Base-by-base conservation (phyloP, 768 basidiomycete species). In the Amanita rubescens region DNA sequence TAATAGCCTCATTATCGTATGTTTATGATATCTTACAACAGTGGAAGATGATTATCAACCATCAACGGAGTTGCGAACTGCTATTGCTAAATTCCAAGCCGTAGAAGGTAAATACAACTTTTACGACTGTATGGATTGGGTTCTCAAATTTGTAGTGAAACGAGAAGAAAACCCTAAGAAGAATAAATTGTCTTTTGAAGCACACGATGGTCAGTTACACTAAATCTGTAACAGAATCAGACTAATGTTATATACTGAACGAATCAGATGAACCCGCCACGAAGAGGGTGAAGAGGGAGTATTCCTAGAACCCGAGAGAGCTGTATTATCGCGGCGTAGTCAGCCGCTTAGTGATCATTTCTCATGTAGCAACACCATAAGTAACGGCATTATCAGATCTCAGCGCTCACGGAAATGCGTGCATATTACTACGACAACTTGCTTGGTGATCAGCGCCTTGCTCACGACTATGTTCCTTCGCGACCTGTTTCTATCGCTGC, bases 371-470 rank as follows among this genome's bases (percentile, higher is more conserved):
- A n/a, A n/a, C n/a, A n/a, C n/a, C n/a, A n/a, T n/a, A n/a, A n/a
- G n/a, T n/a, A n/a, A n/a, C n/a, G n/a, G n/a, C n/a, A n/a, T n/a
- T n/a, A n/a, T n/a, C n/a, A n/a, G n/a, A n/a, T n/a, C n/a, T n/a
- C 27, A 30, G 27, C 27, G 27, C 27, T 30, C 27, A 30, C 10
- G 17, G 9, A 2, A 11, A 90, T 90, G 88, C 82, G 81, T 39
- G 84, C 83, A 10, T 87, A 85, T 73, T 86, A 84, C 71, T 84
- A 75, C 64, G 84, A 89, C 67, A 77, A 87, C 61, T n/a, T 79
- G 27, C 77, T 83, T 0, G 87, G 85, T 25, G 90, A 95, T 69
- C 92, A 93, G 63, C 82, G 88, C 33, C 78, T 87, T 5, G 79
- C 76, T 0, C 93, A 96, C 69, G 81, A 93, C 66, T 85, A 78